These are phyloP conservation scores for Castanea mollissima DNA, from an alignment of 306 rosid genomes.

Conservation along the genomic window DNA sequence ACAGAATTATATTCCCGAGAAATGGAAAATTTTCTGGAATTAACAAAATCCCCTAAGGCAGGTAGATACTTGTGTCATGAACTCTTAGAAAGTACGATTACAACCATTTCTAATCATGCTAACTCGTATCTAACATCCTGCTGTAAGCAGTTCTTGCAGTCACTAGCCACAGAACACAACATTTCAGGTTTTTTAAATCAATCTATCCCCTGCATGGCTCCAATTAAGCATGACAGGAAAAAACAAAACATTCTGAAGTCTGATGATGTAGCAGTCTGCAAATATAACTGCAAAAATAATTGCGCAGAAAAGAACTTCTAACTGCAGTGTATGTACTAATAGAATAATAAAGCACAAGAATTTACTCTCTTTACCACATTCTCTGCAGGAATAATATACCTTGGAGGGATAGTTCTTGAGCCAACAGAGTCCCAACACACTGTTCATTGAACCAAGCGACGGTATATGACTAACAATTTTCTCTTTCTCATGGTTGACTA, in stretches of 20 bases:
- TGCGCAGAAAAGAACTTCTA: neutral
- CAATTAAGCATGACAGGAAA: slow-evolving; percentile 12
- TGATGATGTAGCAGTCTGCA: slow-evolving; percentile 5
- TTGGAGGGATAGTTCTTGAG: slow-evolving; percentile 80
- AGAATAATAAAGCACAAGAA: slow-evolving; percentile 7
- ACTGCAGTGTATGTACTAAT: slow-evolving; percentile 6
- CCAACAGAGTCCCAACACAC: slow-evolving; percentile 87
- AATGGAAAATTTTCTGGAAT: too few relatives aligned
- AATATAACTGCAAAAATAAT: slow-evolving; percentile 18
- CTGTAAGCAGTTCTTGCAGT: slow-evolving; percentile 5
- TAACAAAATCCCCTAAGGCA: too few relatives aligned
- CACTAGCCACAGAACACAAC: slow-evolving; percentile 11
- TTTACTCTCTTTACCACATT: slow-evolving; percentile 2
- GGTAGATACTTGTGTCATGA: too few relatives aligned
- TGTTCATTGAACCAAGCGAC: slow-evolving; percentile 78
- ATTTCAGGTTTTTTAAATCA: slow-evolving; percentile 13
- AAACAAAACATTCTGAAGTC: slow-evolving; percentile 6
- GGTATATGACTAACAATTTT: slow-evolving; percentile 63
- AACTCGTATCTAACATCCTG: slow-evolving; percentile 13
- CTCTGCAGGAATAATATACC: slow-evolving; percentile 41
- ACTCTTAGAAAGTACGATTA: neutral
- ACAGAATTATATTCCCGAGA: too few relatives aligned
- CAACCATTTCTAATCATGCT: slow-evolving; percentile 1
- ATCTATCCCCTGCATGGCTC: slow-evolving; percentile 11
- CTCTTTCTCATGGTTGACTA: slow-evolving; percentile 72